Base-by-base conservation (phyloP, 768 basidiomycete genomes). In the Mycena kentingensis region DNA sequence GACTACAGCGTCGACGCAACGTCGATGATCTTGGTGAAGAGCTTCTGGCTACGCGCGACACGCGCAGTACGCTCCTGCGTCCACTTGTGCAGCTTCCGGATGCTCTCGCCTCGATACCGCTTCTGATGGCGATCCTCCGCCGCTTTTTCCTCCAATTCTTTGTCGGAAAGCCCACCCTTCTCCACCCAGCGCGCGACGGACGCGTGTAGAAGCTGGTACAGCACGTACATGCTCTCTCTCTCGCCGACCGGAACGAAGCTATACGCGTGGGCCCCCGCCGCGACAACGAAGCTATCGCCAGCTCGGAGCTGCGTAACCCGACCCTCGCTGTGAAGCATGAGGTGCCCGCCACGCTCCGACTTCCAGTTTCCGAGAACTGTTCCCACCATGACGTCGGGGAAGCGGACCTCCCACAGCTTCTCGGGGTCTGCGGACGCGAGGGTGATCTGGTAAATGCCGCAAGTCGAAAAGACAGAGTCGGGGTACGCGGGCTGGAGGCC, bases 371-470 rank as follows among this genome's bases (percentile, higher is more conserved):
- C 41, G 22, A 42, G 8, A 5, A 42, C 41, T 26, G 41, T 42
- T 10, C 22, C 12, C 11, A 27, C 41, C 41, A 25, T 24, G 7
- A 42, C 12, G 21, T 42, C 41, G 21, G 22, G 26, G 25, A 42
- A 42, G 41, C 41, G 41, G 21, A 42, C 41, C 25, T 42, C 22
- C 41, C 41, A 42, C 41, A 24, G 41, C 41, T 42, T 42, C 25
- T 22, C 22, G 7, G 41, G 41, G 12, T 8, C n/a, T 12, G 41
- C 25, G 22, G 12, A 11, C 7, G 41, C 22, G 11, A 10, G 22
- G 24, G 5, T 21, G 8, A 42, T 19, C 22, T 26, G 7, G 41
- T 24, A 24, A 26, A 42, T 7, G 12, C 26, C 41, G 41, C 11
- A 42, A 19, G 41, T 42, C 7, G 41, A 42, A 24, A 42, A 42